Conservation (phyloP, 192 early-diverging fungal species). For the Phycomyces nitens region DNA sequence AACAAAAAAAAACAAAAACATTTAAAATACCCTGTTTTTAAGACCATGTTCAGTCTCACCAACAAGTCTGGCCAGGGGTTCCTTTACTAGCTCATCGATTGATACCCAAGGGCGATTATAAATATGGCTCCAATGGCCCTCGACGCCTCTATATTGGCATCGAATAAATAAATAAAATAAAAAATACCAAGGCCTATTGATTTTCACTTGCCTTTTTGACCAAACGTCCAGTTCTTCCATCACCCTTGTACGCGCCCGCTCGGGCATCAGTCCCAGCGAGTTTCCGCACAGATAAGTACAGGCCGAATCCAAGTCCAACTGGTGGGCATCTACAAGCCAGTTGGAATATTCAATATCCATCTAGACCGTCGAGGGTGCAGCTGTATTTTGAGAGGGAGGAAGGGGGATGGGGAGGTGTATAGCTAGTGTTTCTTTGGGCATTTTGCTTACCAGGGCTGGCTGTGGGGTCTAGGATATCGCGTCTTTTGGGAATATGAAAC, state of each 20-base stretch:
- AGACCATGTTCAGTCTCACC: conserved; percentile 41
- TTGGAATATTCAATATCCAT: conserved; percentile 6
- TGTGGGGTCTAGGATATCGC: conserved; percentile 34
- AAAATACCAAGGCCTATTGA: neutral
- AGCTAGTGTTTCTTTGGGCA: no score
- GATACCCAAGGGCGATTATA: conserved; percentile 82
- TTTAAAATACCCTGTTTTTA: neutral
- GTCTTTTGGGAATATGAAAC: conserved; percentile 59
- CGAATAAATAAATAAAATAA: neutral
- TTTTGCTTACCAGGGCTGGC: neutral
- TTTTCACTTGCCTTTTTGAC: conserved; percentile 56
- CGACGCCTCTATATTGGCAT: conserved; percentile 61
- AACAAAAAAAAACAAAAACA: neutral
- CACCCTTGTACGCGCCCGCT: conserved; percentile 58
- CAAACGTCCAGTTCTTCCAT: conserved; percentile 90
- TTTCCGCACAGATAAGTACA: conserved; percentile 91
- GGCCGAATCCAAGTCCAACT: conserved; percentile 32
- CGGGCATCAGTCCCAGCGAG: conserved; percentile 87
- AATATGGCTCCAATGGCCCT: conserved; percentile 85
- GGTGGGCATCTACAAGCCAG: no score
- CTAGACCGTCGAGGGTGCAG: no score
- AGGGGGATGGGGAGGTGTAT: no score
- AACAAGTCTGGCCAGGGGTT: conserved; percentile 73
- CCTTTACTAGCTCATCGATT: conserved; percentile 74
- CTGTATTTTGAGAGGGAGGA: no score